phyloP scores from a whole-genome alignment of 805 yeast genomes.

The Wickerhamomyces tratensis region DNA sequence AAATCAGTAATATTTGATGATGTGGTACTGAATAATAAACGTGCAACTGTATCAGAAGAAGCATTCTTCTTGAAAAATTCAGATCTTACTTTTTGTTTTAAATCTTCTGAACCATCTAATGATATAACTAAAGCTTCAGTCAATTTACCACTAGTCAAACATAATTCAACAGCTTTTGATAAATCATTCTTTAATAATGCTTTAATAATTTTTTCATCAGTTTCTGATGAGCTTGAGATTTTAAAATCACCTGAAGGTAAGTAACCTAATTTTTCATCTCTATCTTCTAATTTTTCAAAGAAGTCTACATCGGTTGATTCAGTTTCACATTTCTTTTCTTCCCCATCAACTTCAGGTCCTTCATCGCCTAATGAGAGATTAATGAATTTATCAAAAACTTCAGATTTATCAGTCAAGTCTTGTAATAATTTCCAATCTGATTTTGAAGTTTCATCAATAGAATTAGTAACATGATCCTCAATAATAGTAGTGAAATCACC shows the following conservation, averaged over 20 bases:
- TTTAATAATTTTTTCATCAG: conserved; percentile 34
- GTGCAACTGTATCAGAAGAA: conserved; percentile 42
- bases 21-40: conserved; percentile 62
- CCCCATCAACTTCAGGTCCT: conserved; percentile 1
- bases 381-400: conserved; percentile 37
- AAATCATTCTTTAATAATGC: conserved; percentile 53
- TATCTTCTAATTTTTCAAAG: conserved; percentile 24
- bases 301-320: conserved; percentile 26
- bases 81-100: conserved; percentile 59
- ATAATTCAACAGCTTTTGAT: conserved; percentile 55
- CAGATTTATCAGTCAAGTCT: conserved; percentile 42
- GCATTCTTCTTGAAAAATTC: conserved; percentile 60
- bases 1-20: conserved; percentile 52
- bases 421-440: conserved; percentile 61
- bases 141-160: conserved; percentile 53
- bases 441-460: conserved; percentile 30
- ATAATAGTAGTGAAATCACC: conserved; percentile 46
- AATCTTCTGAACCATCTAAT: conserved; percentile 48
- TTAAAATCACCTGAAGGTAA: conserved; percentile 48
- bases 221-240: conserved; percentile 26
- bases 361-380: conserved; percentile 21
- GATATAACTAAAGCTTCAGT: conserved; percentile 81
- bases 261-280: conserved; percentile 9
- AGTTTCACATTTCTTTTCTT: conserved; percentile 11
- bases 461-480: conserved; percentile 37